Conservation (phyloP, 306 rosid genomes). For the Quercus ilex region DNA sequence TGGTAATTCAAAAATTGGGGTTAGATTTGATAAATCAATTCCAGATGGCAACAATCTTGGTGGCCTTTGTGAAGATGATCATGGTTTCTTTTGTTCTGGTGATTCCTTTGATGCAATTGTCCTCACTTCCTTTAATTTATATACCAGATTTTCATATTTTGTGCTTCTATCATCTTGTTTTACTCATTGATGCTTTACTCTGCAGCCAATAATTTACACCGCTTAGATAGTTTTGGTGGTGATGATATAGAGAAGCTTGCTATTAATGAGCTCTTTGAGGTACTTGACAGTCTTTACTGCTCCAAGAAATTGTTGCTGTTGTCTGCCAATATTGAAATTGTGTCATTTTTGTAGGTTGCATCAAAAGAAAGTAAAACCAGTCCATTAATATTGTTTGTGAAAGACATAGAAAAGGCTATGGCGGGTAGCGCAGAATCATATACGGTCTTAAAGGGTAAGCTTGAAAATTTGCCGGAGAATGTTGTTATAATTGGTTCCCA, state of each 20-base stretch:
- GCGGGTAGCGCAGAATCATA: constrained; percentile 59
- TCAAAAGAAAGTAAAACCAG: constrained; percentile 57
- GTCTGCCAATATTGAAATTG: constrained; percentile 13
- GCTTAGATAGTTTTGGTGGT: constrained; percentile 67
- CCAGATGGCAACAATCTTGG: constrained; percentile 97
- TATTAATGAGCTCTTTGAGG: constrained; percentile 87
- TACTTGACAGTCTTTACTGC: constrained; percentile 18
- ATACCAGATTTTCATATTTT: neutral
- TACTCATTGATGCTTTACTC: constrained; percentile 12
- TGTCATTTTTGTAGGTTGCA: constrained; percentile 49
- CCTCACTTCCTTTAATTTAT: neutral
- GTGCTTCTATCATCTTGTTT: constrained; percentile 10
- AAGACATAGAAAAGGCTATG: constrained; percentile 84
- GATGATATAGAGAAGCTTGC: constrained; percentile 82
- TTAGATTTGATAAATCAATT: constrained; percentile 89
- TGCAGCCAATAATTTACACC: constrained; percentile 71
- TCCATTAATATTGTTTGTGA: constrained; percentile 73
- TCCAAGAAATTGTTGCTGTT: constrained; percentile 12
- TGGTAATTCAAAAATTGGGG: constrained; percentile 85
- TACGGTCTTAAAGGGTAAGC: constrained; percentile 56
- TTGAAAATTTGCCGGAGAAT: constrained; percentile 68
- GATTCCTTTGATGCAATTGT: constrained; percentile 25
- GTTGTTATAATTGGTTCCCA: constrained; percentile 89
- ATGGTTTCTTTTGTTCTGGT: constrained; percentile 93
- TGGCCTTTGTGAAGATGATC: constrained; percentile 85